Percentiles rank a stretch among this genome's conserved stretches.
phyloP scores from a whole-genome alignment of 805 yeast species.

The Pichia californica region DNA sequence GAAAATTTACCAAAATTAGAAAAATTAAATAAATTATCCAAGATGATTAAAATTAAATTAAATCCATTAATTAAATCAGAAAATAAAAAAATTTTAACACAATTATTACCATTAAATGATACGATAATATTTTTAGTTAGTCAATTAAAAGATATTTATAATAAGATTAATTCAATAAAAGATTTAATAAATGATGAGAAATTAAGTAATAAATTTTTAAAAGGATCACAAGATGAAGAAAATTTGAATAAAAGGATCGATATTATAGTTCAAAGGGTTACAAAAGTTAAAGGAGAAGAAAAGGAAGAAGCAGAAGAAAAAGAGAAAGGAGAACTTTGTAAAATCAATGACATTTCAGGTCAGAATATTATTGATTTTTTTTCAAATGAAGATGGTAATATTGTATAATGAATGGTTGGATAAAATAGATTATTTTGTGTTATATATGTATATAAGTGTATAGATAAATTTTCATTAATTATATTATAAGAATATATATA shows the following conservation, averaged over 20 bases:
- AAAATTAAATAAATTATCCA: not conserved
- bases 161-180: not conserved
- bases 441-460: not conserved
- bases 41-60: not conserved
- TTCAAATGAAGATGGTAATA: not conserved
- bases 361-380: constrained; percentile 1
- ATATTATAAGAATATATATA: not conserved
- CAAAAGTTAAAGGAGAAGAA: not conserved
- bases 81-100: not conserved
- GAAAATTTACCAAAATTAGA: not conserved
- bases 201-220: not conserved
- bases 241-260: not conserved
- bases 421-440: no score
- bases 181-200: not conserved
- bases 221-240: constrained; percentile 1
- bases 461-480: not conserved
- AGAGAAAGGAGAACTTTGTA: not conserved
- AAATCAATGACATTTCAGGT: not conserved
- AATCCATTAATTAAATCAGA: not conserved
- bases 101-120: constrained; percentile 5
- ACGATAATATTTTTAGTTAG: constrained; percentile 1
- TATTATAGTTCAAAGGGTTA: not conserved
- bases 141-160: constrained; percentile 1
- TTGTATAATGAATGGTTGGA: not conserved
- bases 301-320: no score